Evolutionary conservation across 306 rosid genomes (phyloP), one percentile per base, ranked within the genome.

Genomic region (Hylodesmum podocarpum): DNA sequence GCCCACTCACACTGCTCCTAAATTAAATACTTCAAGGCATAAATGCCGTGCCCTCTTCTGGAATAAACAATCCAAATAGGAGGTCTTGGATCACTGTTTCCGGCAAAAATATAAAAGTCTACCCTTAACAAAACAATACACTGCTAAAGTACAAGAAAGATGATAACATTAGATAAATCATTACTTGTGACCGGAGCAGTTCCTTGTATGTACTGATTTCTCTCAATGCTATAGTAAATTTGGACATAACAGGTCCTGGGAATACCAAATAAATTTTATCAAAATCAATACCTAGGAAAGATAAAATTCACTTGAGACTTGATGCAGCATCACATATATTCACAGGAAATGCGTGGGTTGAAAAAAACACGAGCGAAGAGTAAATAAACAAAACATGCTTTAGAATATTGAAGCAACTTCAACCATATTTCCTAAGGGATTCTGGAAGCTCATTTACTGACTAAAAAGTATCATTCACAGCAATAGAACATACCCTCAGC

Each of bases 191-290:
- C 36, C 97, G 93, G 80, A 95, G 94, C 72, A 89, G 90, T 87
- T 92, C 97, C 89, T 95, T 95, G 87, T 85, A 92, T 34, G 99
- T 90, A 68, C 89, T 84, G 73, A 95, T 92, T 88, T 95, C 97
- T 85, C 98, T 95, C 79, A 95, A 73, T 21, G 96, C 96, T 44
- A 89, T 76, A 14, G 97, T 90, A 78, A 90, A 95, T 86, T 95
- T 95, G 75, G 89, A 81, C 94, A 92, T 88, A 63, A 89, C 93
- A 76, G 97, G 97, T 69, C 97, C 99, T 95, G 72, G 76, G 58
- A 43, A 55, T 81, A 75, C 41, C 51, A 51, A 75, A 64, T 8
- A 54, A 79, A 73, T 11, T 36, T 72, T 57, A 55, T 85, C 27
- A 80, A 66, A 54, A 62, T 22, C 51, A 77, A 71, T 33, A 31